phyloP scores from a whole-genome alignment of 1,284 basidiomycete species.

The Fomitopsis schrenkii region DNA sequence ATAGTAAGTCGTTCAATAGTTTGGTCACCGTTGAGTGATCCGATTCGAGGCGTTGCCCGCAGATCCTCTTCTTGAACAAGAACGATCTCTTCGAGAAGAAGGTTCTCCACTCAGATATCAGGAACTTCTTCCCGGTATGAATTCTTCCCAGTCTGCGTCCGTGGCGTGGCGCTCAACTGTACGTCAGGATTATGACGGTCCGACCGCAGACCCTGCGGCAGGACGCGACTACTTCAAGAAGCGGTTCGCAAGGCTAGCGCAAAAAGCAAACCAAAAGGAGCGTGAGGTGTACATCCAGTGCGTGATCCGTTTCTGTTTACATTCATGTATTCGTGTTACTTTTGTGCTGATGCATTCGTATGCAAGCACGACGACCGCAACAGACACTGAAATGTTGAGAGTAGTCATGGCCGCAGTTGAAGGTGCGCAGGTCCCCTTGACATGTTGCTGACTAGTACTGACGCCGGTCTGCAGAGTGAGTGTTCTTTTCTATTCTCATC shows the following conservation, averaged over 20 bases:
- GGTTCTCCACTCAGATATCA: constrained; percentile 78
- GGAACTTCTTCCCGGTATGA: constrained; percentile 79
- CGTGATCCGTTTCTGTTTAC: constrained; percentile 29
- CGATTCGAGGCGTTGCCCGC: constrained; percentile 3
- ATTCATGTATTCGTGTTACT: background rate
- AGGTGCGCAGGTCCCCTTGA: constrained; percentile 47
- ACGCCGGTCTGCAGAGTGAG: constrained; percentile 61
- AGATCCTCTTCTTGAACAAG: constrained; percentile 93
- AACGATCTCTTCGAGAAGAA: constrained; percentile 87
- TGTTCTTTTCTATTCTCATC: constrained; percentile 32
- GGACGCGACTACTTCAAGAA: constrained; percentile 90
- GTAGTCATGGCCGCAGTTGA: constrained; percentile 94
- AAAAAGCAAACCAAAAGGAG: constrained; percentile 82
- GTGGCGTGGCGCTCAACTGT: background rate
- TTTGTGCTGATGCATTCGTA: constrained; percentile 7
- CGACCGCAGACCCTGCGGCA: constrained; percentile 60
- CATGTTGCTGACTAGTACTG: constrained; percentile 10
- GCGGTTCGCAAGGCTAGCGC: constrained; percentile 79
- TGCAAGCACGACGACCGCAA: constrained; percentile 84
- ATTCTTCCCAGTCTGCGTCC: background rate
- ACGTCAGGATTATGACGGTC: constrained; percentile 71
- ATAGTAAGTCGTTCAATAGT: constrained; percentile 51
- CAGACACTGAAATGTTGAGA: constrained; percentile 86
- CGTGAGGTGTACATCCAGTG: constrained; percentile 89
- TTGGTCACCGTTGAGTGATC: background rate